Base-by-base conservation (phyloP, 495 filamentous ascomycete genomes). In the Ramalina peruviana region DNA sequence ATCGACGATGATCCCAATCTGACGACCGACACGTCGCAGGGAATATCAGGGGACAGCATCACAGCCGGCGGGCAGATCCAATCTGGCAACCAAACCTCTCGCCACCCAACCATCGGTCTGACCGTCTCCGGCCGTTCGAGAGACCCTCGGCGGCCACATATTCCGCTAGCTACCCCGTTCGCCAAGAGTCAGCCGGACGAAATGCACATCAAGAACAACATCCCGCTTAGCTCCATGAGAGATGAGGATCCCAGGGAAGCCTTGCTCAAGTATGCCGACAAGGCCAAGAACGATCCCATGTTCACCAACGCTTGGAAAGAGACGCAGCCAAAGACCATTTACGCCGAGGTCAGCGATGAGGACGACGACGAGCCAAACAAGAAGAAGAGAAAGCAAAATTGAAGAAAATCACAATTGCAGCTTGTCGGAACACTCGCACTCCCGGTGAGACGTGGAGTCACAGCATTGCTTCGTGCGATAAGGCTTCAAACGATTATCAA, bases 191-290 rank as follows among this genome's bases (percentile, higher is more conserved):
- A 90, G 59, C 88, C 93, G 6, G 88, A 96, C 66, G 85, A 89
- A 65, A 80, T 80, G 52, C 86, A 94, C 68, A 85, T 98, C 49
- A 78, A 81, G 40, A 79, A 90, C 57, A 82, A 81, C 54, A 93
- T 95, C 40, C 86, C 90, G 16, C 72, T 96, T 30, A 92, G 86
- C 56, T 80, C 75, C n/a, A 93, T 96, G 88, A 77, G 92, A 20
- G 90, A 98, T 66, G 92, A 98, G 64, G 92, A 98, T 70, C 92
- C 92, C 7, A 72, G 92, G 50, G 92, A 94, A 67, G 92, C 92
- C 27, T 67, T 98, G 54, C 63, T 97, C 55, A 94, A 92, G 67
- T 98, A 96, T 72, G 92, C 89, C 15, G 87, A 94, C 16, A 81
- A 92, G 60, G 90, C 88, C 4, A 79, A 94, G 67, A 90, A 89